These are phyloP conservation scores for Monosporascus sp. DNA, from an alignment of 2,329 filamentous ascomycete genomes.

Conservation along the genomic window DNA sequence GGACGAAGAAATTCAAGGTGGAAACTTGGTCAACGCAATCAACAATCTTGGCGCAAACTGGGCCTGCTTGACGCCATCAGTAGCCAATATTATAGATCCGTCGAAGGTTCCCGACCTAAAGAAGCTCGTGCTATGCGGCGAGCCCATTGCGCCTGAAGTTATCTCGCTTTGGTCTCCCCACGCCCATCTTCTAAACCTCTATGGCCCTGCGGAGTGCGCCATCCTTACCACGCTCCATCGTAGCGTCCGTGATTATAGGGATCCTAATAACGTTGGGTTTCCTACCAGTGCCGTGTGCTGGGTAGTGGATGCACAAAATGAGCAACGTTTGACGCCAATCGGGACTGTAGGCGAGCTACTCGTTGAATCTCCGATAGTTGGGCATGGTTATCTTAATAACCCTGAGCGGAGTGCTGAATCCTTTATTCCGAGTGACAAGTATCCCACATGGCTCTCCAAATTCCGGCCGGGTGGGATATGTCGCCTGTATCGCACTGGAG, in stretches of 20 bases:
- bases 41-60: constrained; percentile 10
- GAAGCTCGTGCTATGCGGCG: constrained; percentile 17
- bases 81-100: constrained; percentile 12
- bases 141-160: constrained; percentile 23
- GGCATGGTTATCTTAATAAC: constrained; percentile 33
- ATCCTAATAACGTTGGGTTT: background rate
- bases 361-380: constrained; percentile 31
- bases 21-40: constrained; percentile 21
- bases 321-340: background rate
- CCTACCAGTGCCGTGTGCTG: background rate
- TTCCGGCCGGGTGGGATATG: constrained; percentile 44
- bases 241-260: background rate
- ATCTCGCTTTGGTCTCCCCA: constrained; percentile 8
- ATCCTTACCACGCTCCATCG: constrained; percentile 22
- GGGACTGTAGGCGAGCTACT: constrained; percentile 32
- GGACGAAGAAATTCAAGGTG: constrained; percentile 28
- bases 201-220: constrained; percentile 7
- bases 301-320: background rate
- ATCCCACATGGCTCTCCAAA: background rate
- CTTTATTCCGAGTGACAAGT: constrained; percentile 21
- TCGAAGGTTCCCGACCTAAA: constrained; percentile 12
- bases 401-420: constrained; percentile 25
- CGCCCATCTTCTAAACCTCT: constrained; percentile 29
- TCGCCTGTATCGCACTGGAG: constrained; percentile 40
- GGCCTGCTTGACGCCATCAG: constrained; percentile 16